These are phyloP conservation scores for Fusarium sp. DNA, from an alignment of 2,329 filamentous ascomycete genomes.

Conservation along the genomic window DNA sequence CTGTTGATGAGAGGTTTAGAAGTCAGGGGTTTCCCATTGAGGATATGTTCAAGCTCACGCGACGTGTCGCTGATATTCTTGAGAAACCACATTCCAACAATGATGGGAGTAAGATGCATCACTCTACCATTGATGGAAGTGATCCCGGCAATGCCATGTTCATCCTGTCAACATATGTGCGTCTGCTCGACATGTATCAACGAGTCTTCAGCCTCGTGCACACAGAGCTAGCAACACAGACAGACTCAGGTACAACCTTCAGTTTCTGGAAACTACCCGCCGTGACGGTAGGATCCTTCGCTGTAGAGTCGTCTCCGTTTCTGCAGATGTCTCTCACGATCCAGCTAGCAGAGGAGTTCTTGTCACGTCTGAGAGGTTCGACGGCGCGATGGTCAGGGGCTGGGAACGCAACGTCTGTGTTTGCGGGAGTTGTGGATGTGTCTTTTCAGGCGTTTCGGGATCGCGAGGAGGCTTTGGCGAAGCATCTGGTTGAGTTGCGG, in stretches of 20 bases:
- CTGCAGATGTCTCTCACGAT: constrained; percentile 55
- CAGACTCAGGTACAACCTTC: constrained; percentile 44
- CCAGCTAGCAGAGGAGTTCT: constrained; percentile 54
- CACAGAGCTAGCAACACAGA: constrained; percentile 43
- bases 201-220: constrained; percentile 51
- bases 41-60: constrained; percentile 54
- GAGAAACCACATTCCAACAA: constrained; percentile 38
- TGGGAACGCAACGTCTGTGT: constrained; percentile 43
- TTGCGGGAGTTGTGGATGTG: constrained; percentile 46
- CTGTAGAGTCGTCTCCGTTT: constrained; percentile 52
- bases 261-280: constrained; percentile 53
- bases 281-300: constrained; percentile 53
- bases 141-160: constrained; percentile 53
- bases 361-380: constrained; percentile 48
- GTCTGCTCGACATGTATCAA: constrained; percentile 54
- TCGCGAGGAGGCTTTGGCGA: constrained; percentile 48
- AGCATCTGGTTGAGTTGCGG: constrained; percentile 47
- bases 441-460: constrained; percentile 46
- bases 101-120: constrained; percentile 5
- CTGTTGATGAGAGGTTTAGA: constrained; percentile 38
- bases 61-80: constrained; percentile 49
- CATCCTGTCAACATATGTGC: constrained; percentile 51
- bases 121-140: constrained; percentile 39
- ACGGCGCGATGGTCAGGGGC: constrained; percentile 43
- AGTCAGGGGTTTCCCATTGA: constrained; percentile 51